These are phyloP conservation scores for Sherardia arvensis DNA, from an alignment of 257 asterid genomes.

Conservation along the genomic window DNA sequence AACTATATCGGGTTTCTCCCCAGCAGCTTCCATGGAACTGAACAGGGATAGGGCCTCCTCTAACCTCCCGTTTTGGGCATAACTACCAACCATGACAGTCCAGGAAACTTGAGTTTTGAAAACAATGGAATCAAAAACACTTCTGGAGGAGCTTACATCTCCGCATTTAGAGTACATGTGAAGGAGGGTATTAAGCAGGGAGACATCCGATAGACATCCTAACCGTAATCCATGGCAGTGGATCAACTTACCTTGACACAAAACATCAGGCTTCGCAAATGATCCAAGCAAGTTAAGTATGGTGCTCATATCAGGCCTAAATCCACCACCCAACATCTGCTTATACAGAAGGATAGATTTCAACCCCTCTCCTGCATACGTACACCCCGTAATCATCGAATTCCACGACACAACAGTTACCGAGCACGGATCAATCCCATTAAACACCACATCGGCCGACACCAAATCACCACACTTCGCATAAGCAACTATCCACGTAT, in stretches of 20 bases:
- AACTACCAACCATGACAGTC: constrained; percentile 66
- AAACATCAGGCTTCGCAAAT: constrained; percentile 24
- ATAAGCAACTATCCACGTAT: constrained; percentile 48
- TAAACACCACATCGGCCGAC: constrained; percentile 41
- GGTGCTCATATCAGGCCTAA: constrained; percentile 48
- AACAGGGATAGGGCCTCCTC: constrained; percentile 40
- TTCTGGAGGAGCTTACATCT: constrained; percentile 36
- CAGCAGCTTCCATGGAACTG: constrained; percentile 43
- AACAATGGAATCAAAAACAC: constrained; percentile 35
- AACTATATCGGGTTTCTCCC: constrained; percentile 52
- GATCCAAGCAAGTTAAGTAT: constrained; percentile 47
- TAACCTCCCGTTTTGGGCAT: constrained; percentile 43
- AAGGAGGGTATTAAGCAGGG: constrained; percentile 48
- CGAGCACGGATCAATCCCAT: constrained; percentile 21
- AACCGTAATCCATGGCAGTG: constrained; percentile 45
- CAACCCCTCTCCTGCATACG: constrained; percentile 30
- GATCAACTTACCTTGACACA: constrained; percentile 33
- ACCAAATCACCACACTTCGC: constrained; percentile 26
- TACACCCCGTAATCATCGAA: constrained; percentile 51
- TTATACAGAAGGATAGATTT: constrained; percentile 33
- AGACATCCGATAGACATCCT: constrained; percentile 36
- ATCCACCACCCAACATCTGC: constrained; percentile 34
- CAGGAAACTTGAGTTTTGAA: constrained; percentile 50
- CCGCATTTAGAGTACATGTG: constrained; percentile 61
- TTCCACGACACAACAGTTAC: constrained; percentile 61